Evolutionary conservation across 495 filamentous ascomycete genomes (phyloP).

Genomic region (Tuber umbilicatum): DNA sequence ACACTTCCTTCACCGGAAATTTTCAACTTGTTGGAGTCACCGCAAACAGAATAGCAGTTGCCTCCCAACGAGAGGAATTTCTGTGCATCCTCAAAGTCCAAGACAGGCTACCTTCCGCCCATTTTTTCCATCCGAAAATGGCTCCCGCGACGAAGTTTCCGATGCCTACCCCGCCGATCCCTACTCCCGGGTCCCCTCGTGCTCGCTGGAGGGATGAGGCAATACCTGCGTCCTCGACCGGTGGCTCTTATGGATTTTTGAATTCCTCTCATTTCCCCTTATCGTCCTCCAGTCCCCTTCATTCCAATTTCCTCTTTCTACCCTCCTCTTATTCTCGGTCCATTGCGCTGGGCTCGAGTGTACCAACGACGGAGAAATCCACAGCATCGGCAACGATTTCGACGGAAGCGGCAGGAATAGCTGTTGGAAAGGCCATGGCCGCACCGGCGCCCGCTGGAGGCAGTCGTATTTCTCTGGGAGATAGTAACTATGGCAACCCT

Average conservation of each 20-base stretch:
- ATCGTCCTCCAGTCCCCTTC: constrained; percentile 26
- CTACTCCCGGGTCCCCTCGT: constrained; percentile 27
- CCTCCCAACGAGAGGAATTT: neutral
- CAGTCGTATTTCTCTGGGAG: constrained; percentile 21
- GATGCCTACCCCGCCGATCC: constrained; percentile 32
- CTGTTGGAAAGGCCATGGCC: constrained; percentile 37
- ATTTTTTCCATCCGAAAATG: neutral
- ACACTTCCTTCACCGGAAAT: neutral
- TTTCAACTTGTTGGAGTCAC: neutral
- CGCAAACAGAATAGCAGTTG: neutral
- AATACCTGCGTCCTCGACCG: constrained; percentile 22
- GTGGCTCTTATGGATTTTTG: constrained; percentile 22
- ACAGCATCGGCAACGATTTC: constrained; percentile 38
- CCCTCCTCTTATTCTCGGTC: constrained; percentile 30
- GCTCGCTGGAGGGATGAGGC: constrained; percentile 25
- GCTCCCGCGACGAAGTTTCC: constrained; percentile 8
- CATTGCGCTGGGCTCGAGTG: constrained; percentile 31
- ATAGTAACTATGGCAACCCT: constrained; percentile 11
- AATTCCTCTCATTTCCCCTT: constrained; percentile 32
- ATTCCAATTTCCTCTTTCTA: constrained; percentile 25
- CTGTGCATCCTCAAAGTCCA: neutral
- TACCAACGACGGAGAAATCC: constrained; percentile 34
- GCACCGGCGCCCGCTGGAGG: constrained; percentile 11
- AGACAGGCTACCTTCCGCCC: neutral
- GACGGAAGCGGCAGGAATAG: constrained; percentile 34